These are phyloP conservation scores for Didymella sp. DNA, from an alignment of 2,329 filamentous ascomycete genomes.

Conservation along the genomic window DNA sequence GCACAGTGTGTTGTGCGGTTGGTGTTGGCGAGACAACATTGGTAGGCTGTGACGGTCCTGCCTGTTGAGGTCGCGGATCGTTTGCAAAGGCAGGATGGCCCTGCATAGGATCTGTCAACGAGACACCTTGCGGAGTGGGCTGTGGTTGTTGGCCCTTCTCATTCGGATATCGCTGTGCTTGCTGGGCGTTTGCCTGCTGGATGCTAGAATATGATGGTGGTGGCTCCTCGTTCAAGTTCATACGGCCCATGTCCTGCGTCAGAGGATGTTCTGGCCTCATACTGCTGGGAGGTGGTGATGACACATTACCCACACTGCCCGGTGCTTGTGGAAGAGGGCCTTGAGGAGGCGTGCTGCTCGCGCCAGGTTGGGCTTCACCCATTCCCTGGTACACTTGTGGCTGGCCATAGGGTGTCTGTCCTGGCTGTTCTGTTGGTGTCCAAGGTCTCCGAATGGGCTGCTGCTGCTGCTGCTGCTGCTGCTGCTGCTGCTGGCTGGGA, in stretches of 20 bases:
- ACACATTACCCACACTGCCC: conserved; percentile 16
- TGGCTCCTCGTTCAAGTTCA: conserved; percentile 81
- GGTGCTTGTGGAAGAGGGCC: conserved; percentile 43
- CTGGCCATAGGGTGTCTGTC: conserved; percentile 84
- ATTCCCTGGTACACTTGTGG: conserved; percentile 91
- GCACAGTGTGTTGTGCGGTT: conserved; percentile 34
- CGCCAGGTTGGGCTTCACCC: conserved; percentile 63
- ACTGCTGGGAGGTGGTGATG: conserved; percentile 40
- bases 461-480: conserved; percentile 31
- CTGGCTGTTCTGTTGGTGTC: conserved; percentile 93
- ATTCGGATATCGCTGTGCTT: conserved; percentile 69
- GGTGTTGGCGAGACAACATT: conserved; percentile 42
- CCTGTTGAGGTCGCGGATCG: conserved; percentile 67
- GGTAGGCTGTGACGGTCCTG: conserved; percentile 48
- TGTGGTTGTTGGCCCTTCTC: conserved; percentile 70
- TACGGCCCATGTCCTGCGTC: conserved; percentile 83
- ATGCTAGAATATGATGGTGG: conserved; percentile 90
- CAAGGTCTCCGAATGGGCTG: conserved; percentile 71
- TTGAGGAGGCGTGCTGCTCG: conserved; percentile 51
- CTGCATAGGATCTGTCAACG: conserved; percentile 53
- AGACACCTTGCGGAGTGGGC: conserved; percentile 35
- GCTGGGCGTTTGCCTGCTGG: conserved; percentile 43
- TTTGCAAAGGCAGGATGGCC: conserved; percentile 92
- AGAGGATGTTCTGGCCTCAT: conserved; percentile 66
- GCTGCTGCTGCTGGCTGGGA: conserved; percentile 42